Conservation (phyloP, 2,329 filamentous ascomycete genomes). For the Trichoderma afroharzianum region DNA sequence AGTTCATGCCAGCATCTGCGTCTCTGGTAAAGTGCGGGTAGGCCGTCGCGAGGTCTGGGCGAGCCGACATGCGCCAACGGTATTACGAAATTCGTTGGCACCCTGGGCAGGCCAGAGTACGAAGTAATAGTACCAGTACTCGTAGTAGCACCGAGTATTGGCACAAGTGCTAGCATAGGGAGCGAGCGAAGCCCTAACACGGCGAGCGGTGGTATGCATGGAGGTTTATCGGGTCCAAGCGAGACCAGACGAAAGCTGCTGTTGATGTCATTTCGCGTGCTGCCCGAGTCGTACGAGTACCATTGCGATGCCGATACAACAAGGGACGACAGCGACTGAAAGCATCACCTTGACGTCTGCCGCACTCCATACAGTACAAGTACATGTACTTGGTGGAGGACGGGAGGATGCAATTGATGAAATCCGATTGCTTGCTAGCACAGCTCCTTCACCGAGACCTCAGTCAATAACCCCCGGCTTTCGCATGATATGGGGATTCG, state of each 20-base stretch:
- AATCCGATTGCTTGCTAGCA: neutral
- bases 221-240: neutral
- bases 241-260: neutral
- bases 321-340: neutral
- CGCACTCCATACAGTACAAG: neutral
- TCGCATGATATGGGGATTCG: neutral
- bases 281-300: neutral
- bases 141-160: neutral
- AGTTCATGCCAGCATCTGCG: neutral
- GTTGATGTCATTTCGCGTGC: slow-evolving; percentile 7
- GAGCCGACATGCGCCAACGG: neutral
- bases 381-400: neutral
- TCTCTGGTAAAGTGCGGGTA: slow-evolving; percentile 16
- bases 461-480: neutral
- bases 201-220: neutral
- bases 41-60: neutral
- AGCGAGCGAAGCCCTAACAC: neutral
- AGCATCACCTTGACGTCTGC: neutral
- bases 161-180: neutral
- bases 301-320: neutral
- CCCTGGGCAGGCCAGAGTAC: neutral
- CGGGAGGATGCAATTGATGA: neutral
- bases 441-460: neutral
- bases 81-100: neutral
- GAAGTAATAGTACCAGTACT: neutral